Evolutionary conservation across 768 basidiomycete species (phyloP).

Genomic region (Termitomyces heimii): DNA sequence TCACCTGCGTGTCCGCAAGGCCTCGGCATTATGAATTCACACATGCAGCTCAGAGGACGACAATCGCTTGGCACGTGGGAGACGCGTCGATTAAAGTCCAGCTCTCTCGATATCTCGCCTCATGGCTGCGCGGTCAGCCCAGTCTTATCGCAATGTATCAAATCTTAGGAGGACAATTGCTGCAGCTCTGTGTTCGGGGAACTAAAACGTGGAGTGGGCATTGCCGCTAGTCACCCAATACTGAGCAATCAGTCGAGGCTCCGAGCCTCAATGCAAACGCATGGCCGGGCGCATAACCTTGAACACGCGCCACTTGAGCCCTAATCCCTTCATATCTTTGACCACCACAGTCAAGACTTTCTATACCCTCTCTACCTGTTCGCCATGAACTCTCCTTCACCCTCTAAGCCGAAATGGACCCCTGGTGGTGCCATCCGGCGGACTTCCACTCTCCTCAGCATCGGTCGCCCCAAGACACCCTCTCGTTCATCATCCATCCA

Average conservation of each 20-base stretch:
- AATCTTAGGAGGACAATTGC: background rate
- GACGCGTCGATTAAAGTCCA: background rate
- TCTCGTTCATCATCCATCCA: constrained; percentile 4
- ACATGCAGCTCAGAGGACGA: background rate
- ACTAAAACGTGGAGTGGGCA: constrained; percentile 1
- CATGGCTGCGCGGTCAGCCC: background rate
- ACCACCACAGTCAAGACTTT: constrained; percentile 5
- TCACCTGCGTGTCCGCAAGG: background rate
- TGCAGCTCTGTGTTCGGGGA: background rate
- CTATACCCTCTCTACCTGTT: background rate
- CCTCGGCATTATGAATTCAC: background rate
- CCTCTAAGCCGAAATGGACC: constrained; percentile 7
- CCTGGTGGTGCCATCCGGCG: constrained; percentile 7
- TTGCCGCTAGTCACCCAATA: background rate
- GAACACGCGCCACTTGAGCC: constrained; percentile 1
- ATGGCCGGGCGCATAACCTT: constrained; percentile 2
- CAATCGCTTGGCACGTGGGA: background rate
- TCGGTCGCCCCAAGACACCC: constrained; percentile 6
- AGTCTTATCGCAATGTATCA: background rate
- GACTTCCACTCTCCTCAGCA: constrained; percentile 6
- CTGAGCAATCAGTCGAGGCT: constrained; percentile 1
- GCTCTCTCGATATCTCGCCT: background rate
- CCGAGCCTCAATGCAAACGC: constrained; percentile 7
- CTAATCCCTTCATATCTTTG: constrained; percentile 4
- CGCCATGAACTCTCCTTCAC: constrained; percentile 4